These are phyloP conservation scores for Kwoniella pini DNA, from an alignment of 768 basidiomycete species.

Conservation along the genomic window DNA sequence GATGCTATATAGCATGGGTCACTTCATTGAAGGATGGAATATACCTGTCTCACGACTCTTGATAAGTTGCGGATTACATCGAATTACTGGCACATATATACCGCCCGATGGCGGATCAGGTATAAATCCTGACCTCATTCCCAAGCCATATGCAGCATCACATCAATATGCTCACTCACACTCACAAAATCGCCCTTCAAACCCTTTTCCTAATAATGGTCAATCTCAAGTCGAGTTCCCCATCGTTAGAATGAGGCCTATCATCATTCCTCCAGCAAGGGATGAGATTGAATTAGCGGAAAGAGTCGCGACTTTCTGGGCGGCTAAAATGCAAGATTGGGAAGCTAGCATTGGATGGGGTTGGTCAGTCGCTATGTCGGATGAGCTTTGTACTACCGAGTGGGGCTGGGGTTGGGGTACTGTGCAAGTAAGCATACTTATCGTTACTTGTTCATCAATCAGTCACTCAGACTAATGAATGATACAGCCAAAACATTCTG, in stretches of 20 bases:
- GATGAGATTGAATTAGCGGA: conserved; percentile 49
- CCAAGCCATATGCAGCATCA: conserved; percentile 28
- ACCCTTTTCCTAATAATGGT: background rate
- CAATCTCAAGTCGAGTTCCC: conserved; percentile 14
- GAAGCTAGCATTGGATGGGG: conserved; percentile 41
- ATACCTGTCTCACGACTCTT: conserved; percentile 39
- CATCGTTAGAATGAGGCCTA: conserved; percentile 35
- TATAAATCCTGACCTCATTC: conserved; percentile 19
- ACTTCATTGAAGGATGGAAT: conserved; percentile 51
- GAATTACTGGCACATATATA: conserved; percentile 34
- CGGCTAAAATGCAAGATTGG: conserved; percentile 51
- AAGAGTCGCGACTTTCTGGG: conserved; percentile 48
- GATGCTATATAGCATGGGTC: conserved; percentile 38
- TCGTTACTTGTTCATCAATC: too few relatives aligned
- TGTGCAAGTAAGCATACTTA: conserved; percentile 21
- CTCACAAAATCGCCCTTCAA: background rate
- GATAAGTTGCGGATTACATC: conserved; percentile 49
- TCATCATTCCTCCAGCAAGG: conserved; percentile 44
- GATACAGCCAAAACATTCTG: conserved; percentile 1
- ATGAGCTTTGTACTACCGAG: conserved; percentile 43
- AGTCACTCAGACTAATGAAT: background rate
- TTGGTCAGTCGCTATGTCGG: conserved; percentile 42
- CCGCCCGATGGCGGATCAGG: conserved; percentile 20
- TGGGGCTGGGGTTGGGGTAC: conserved; percentile 40
- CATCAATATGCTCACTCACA: conserved; percentile 27